Evolutionary conservation across 192 early-diverging fungal species (phyloP).

Genomic region (Entomortierella chlamydospora): DNA sequence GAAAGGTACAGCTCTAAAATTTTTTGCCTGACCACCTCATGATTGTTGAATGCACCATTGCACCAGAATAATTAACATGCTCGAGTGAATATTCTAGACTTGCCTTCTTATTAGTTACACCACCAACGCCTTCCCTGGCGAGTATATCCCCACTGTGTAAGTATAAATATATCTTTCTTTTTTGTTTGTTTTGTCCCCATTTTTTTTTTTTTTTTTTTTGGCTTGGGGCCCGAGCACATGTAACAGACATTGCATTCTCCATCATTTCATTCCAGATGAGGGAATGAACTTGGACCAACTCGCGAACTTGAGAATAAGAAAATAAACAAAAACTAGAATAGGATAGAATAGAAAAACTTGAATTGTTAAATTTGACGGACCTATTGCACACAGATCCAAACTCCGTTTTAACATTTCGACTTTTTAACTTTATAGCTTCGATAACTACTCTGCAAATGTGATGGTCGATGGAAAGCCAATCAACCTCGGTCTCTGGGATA

Average conservation of each 20-base stretch:
- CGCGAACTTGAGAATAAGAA: too few species aligned
- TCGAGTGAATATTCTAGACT: slow-evolving; percentile 77
- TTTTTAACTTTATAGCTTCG: slow-evolving; percentile 71
- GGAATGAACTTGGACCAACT: background rate
- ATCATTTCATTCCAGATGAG: background rate
- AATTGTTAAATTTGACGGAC: background rate
- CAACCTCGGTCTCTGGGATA: slow-evolving; percentile 98
- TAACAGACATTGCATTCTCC: too few species aligned
- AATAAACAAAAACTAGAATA: too few species aligned
- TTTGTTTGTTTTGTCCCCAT: background rate
- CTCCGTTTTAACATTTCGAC: background rate
- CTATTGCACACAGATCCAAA: background rate
- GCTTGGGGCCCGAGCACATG: background rate
- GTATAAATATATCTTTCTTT: too few species aligned
- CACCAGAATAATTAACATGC: too few species aligned
- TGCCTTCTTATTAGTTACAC: slow-evolving; percentile 98
- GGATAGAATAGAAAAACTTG: too few species aligned
- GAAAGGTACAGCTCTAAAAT: slow-evolving; percentile 23
- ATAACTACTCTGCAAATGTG: slow-evolving; percentile 99
- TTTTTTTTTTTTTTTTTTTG: background rate
- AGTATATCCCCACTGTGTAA: slow-evolving; percentile 99
- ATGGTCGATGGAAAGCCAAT: slow-evolving; percentile 99
- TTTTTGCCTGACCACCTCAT: too few species aligned
- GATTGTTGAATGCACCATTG: too few species aligned
- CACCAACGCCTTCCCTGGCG: slow-evolving; percentile 99